phyloP scores from a whole-genome alignment of 2,329 filamentous ascomycete species.

The Colletotrichum liriopes region DNA sequence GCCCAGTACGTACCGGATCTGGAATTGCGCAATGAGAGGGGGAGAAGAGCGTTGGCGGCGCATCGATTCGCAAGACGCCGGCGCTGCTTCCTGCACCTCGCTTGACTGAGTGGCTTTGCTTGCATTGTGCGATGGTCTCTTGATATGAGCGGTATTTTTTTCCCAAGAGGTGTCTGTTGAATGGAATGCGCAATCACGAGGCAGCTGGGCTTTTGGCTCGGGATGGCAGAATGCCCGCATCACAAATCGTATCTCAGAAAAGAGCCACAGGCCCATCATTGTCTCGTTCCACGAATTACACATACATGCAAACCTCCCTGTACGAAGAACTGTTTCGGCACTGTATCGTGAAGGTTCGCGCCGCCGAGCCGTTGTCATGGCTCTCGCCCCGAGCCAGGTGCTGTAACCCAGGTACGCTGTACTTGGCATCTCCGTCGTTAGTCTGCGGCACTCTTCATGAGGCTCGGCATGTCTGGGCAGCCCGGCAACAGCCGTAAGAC shows the following conservation, averaged over 20 bases:
- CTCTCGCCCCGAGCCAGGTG: constrained; percentile 4
- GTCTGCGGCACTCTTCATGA: constrained; percentile 21
- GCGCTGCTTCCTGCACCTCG: constrained; percentile 19
- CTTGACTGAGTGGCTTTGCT: constrained; percentile 9
- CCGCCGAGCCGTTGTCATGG: constrained; percentile 21
- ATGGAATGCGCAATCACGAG: constrained; percentile 27
- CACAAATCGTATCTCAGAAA: not conserved
- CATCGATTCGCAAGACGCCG: constrained; percentile 13
- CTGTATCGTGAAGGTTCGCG: constrained; percentile 5
- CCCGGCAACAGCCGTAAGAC: constrained; percentile 26
- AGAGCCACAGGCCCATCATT: constrained; percentile 30
- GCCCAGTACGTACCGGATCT: constrained; percentile 25
- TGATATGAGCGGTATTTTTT: constrained; percentile 32
- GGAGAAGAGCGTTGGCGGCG: constrained; percentile 25
- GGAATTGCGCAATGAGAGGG: constrained; percentile 42
- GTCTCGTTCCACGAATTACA: constrained; percentile 10
- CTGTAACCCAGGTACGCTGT: not conserved
- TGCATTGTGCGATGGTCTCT: not conserved
- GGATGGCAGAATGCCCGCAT: constrained; percentile 20
- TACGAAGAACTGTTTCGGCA: constrained; percentile 16
- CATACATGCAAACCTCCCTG: constrained; percentile 5
- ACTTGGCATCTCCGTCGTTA: constrained; percentile 8
- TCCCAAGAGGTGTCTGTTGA: not conserved
- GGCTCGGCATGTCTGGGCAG: constrained; percentile 28
- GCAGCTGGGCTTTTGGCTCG: constrained; percentile 5